A percentile compares a stretch with the other conserved stretches of the same genome.
Evolutionary conservation across 2,329 filamentous ascomycete genomes (phyloP).

Genomic region (Dothiorella sarmentorum): DNA sequence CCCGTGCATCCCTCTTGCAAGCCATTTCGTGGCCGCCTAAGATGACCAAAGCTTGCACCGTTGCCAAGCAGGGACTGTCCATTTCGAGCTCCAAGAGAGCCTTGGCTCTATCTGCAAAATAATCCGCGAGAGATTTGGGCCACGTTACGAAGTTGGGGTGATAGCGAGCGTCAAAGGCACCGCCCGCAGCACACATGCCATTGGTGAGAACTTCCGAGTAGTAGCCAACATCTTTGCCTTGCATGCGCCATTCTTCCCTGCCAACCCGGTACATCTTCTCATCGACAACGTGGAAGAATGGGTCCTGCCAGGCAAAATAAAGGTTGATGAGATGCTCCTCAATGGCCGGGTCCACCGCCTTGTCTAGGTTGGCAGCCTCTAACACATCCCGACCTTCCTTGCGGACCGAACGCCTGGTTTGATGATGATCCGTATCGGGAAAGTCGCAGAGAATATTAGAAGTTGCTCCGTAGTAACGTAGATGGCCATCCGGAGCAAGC

Average conservation of each 20-base stretch:
- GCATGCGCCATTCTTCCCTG: conserved; percentile 19
- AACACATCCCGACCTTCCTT: conserved; percentile 23
- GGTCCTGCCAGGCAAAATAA: conserved; percentile 50
- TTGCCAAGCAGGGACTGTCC: conserved; percentile 47
- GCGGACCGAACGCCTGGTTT: conserved; percentile 5
- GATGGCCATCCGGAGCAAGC: conserved; percentile 16
- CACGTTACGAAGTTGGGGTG: conserved; percentile 33
- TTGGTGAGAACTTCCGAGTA: conserved; percentile 26
- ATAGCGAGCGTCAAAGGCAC: conserved; percentile 34
- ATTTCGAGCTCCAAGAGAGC: conserved; percentile 47
- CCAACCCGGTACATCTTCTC: conserved; percentile 31
- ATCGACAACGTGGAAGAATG: conserved; percentile 46
- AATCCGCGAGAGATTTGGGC: conserved; percentile 36
- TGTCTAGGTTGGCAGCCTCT: conserved; percentile 41
- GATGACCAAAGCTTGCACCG: conserved; percentile 46
- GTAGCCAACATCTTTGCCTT: conserved; percentile 17
- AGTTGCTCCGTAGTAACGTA: conserved; percentile 18
- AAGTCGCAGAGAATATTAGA: conserved; percentile 18
- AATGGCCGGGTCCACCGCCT: conserved; percentile 39
- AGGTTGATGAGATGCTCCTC: conserved; percentile 46
- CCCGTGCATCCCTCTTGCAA: conserved; percentile 45
- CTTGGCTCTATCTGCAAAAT: conserved; percentile 45
- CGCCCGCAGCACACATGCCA: conserved; percentile 32
- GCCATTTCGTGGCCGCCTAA: conserved; percentile 46
- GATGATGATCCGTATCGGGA: conserved; percentile 17